A percentile compares a stretch with the other conserved stretches of the same genome.
These are phyloP conservation scores for Sphaerulina vaccinii DNA, from an alignment of 2,329 filamentous ascomycete genomes.

Conservation along the genomic window DNA sequence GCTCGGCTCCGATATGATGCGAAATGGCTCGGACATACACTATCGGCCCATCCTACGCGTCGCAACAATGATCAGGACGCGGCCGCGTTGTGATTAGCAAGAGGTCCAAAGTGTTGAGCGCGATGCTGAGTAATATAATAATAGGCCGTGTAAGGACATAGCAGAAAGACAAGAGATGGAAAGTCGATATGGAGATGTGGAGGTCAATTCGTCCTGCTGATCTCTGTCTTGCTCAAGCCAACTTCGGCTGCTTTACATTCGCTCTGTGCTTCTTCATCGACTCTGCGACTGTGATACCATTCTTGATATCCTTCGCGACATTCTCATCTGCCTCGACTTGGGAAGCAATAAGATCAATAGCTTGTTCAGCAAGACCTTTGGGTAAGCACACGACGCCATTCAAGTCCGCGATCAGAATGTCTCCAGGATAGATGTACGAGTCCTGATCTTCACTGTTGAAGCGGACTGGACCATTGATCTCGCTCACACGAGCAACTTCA, in stretches of 20 bases:
- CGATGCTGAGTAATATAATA: too few species aligned
- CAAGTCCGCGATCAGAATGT: slow-evolving; percentile 41
- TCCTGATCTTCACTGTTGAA: slow-evolving; percentile 36
- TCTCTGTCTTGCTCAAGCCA: background rate
- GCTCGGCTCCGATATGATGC: too few species aligned
- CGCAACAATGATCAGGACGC: too few species aligned
- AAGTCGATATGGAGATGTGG: too few species aligned
- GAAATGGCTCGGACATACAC: too few species aligned
- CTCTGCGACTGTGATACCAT: slow-evolving; percentile 27
- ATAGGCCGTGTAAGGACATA: too few species aligned
- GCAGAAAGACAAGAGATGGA: too few species aligned
- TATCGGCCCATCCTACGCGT: too few species aligned
- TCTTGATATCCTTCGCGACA: slow-evolving; percentile 30
- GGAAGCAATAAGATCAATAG: slow-evolving; percentile 32
- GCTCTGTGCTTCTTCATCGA: slow-evolving; percentile 33
- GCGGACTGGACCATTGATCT: slow-evolving; percentile 36
- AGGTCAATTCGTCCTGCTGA: too few species aligned
- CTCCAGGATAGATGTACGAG: slow-evolving; percentile 37
- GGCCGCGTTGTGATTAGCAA: too few species aligned
- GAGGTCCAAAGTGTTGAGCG: too few species aligned
- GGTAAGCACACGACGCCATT: slow-evolving; percentile 42
- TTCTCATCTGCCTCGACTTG: slow-evolving; percentile 36
- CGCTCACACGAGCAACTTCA: slow-evolving; percentile 35
- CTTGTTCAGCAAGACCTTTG: slow-evolving; percentile 28
- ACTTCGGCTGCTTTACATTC: slow-evolving; percentile 29